A percentile compares a stretch with the other conserved stretches of the same genome.
Conservation (phyloP, 2,329 filamentous ascomycete genomes). For the Cladosporium oxysporum region DNA sequence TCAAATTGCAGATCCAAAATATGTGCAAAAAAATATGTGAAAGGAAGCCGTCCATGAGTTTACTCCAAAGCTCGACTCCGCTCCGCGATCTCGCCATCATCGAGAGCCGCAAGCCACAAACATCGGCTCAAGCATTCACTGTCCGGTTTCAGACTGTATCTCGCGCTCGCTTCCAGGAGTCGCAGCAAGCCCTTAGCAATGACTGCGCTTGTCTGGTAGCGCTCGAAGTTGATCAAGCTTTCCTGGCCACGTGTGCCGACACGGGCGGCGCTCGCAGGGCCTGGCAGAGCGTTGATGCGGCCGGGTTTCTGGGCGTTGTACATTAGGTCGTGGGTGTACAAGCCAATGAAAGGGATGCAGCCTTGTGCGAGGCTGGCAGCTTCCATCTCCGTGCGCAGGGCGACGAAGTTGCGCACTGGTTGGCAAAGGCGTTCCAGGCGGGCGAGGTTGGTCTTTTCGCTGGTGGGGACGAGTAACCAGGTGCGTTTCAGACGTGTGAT, state of each 20-base stretch:
- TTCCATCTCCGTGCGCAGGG: constrained; percentile 79
- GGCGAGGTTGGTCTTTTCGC: constrained; percentile 65
- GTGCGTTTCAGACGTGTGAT: constrained; percentile 67
- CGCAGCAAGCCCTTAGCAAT: constrained; percentile 79
- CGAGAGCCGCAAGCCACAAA: constrained; percentile 79
- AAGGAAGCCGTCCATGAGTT: background rate
- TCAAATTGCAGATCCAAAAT: background rate
- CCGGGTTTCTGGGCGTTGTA: constrained; percentile 79
- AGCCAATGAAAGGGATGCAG: constrained; percentile 79
- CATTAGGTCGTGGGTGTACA: constrained; percentile 80
- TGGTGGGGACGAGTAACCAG: constrained; percentile 68
- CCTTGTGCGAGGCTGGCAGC: constrained; percentile 59
- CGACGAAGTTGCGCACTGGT: constrained; percentile 76
- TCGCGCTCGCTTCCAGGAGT: constrained; percentile 75
- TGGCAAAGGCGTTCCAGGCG: constrained; percentile 74
- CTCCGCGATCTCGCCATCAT: constrained; percentile 67
- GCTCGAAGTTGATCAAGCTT: constrained; percentile 79
- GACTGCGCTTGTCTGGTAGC: constrained; percentile 71
- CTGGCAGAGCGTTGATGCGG: constrained; percentile 58
- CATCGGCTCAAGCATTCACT: constrained; percentile 78
- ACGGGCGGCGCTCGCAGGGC: constrained; percentile 2
- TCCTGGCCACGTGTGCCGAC: constrained; percentile 46
- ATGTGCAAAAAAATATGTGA: background rate
- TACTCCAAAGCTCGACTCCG: constrained; percentile 34
- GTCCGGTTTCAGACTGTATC: constrained; percentile 72